Percentiles rank a stretch among this genome's conserved stretches.
Conservation (phyloP, 23 red algal species). For the Chondrus crispus region DNA sequence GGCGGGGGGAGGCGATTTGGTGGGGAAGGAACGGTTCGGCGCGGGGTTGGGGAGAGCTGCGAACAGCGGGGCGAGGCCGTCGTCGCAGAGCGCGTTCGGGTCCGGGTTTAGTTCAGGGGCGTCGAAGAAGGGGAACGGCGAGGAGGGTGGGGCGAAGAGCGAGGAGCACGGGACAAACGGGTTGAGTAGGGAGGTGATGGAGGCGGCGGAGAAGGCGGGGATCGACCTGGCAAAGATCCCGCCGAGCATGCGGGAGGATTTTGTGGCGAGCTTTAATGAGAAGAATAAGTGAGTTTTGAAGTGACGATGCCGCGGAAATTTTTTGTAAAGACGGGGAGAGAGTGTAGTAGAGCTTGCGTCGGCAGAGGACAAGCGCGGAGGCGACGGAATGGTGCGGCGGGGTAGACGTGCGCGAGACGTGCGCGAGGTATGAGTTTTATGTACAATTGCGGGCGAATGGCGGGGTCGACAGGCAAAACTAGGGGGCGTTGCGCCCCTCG, state of each 20-base stretch:
- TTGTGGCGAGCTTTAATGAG: constrained; percentile 49
- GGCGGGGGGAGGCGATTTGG: not conserved
- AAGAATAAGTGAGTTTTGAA: too few relatives aligned
- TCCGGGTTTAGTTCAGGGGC: constrained; percentile 9
- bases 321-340: too few relatives aligned
- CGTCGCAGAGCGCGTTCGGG: constrained; percentile 45
- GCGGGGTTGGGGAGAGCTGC: not conserved
- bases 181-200: constrained; percentile 16
- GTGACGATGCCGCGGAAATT: too few relatives aligned
- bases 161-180: not conserved
- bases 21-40: not conserved
- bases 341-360: too few relatives aligned
- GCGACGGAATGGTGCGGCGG: not conserved
- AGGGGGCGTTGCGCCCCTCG: constrained; percentile 36
- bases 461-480: too few relatives aligned
- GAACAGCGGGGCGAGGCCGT: not conserved
- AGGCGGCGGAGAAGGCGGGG: constrained; percentile 45
- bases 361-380: too few relatives aligned
- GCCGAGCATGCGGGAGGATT: constrained; percentile 74
- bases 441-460: too few relatives aligned
- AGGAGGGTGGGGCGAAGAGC: not conserved
- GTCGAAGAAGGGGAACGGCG: not conserved
- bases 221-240: constrained; percentile 68
- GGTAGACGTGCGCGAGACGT: not conserved
- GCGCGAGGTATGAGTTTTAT: too few relatives aligned